phyloP scores from a whole-genome alignment of 2,329 filamentous ascomycete species.

The Stachybotrys elegans region DNA sequence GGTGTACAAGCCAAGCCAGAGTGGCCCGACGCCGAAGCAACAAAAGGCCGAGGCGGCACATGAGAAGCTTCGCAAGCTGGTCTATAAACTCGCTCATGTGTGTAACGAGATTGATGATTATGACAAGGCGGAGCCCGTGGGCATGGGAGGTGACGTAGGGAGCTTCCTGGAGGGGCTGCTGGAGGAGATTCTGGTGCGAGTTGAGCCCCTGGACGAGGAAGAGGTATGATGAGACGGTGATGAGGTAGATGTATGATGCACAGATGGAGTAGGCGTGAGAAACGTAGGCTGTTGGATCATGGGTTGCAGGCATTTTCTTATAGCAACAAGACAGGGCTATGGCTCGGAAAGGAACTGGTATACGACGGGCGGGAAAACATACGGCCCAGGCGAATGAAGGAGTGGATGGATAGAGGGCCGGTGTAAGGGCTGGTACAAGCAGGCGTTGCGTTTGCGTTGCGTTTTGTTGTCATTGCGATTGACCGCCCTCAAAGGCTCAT shows the following conservation, averaged over 20 bases:
- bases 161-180: constrained; percentile 88
- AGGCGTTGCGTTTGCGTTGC: too few relatives aligned
- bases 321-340: too few relatives aligned
- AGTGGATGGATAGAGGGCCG: too few relatives aligned
- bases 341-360: too few relatives aligned
- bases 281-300: too few relatives aligned
- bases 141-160: constrained; percentile 87
- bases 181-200: constrained; percentile 87
- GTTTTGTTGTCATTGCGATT: too few relatives aligned
- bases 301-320: too few relatives aligned
- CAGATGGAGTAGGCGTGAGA: too few relatives aligned
- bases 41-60: constrained; percentile 69
- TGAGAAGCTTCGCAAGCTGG: constrained; percentile 74
- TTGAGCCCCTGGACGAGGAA: constrained; percentile 82
- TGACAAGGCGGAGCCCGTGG: constrained; percentile 81
- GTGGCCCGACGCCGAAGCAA: constrained; percentile 50
- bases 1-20: constrained; percentile 33
- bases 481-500: too few relatives aligned
- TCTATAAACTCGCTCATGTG: constrained; percentile 74
- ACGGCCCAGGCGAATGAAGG: too few relatives aligned
- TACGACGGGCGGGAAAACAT: too few relatives aligned
- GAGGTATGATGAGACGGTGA: constrained; percentile 28
- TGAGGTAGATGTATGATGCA: background rate
- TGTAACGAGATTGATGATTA: constrained; percentile 88
- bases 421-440: too few relatives aligned